Evolutionary conservation across 2,329 filamentous ascomycete species (phyloP), one percentile per base, ranked within the genome.

Genomic region (Leptosphaerulina australis): DNA sequence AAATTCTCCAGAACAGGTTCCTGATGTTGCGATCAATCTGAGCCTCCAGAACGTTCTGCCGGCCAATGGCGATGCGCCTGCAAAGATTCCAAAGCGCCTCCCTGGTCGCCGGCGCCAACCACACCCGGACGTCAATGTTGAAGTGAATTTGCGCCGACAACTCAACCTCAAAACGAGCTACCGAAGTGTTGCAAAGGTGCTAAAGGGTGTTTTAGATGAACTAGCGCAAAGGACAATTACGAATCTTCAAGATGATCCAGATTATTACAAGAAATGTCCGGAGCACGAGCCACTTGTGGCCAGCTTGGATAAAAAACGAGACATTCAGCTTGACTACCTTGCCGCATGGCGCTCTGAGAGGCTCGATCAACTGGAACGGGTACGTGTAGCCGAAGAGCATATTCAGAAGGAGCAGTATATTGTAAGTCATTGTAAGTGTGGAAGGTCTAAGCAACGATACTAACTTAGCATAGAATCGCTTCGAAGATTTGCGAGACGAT

Each of bases 111-210:
- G 77, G 35, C 70, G 78, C 64, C 77, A 77, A 54, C 75, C 75
- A 44, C 76, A 80, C 71, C 60, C 74, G 43, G 72, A 76, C 59
- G 64, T 72, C 31, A 72, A 73, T 44, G 68, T 80, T 37, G 78
- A 80, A 62, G 71, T 74, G 12, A 72, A 76, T 47, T 67, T 80
- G 57, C 73, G 77, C 41, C 84, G 87, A 45, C 83, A 86, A 66
- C 79, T 86, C 58, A 81, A 87, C 60, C 77, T 90, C 61, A 87
- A 87, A 69, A 83, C 83, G 47, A 78, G 79, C 18, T 90, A 83
- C 70, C 79, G 83, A n/a, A 76, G 80, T 50, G 81, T 90, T 41
- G 80, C 83, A 50, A 81, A 83, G 59, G 78, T 81, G 22, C 72
- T 88, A 60, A 88, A 87, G 69, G 82, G 83, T 12, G 79, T 84